A percentile compares a stretch with the other conserved stretches of the same genome.
phyloP scores from a whole-genome alignment of 345 rosid species.

The Eucalyptus sp. region DNA sequence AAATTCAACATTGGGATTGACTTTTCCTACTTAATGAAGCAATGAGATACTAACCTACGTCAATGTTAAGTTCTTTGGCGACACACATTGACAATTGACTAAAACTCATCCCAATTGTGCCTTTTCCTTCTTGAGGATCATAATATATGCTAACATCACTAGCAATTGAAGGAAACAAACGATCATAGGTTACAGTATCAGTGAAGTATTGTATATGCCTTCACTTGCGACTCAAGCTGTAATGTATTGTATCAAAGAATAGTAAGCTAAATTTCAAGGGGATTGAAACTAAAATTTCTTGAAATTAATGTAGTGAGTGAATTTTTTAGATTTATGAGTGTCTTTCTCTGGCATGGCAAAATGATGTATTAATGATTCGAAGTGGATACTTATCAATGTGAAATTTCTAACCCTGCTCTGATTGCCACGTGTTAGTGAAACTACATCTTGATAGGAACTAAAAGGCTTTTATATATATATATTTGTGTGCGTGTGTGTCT shows the following conservation, averaged over 20 bases:
- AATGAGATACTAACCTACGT: not conserved
- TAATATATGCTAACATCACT: slow-evolving; percentile 54
- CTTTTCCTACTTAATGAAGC: not conserved
- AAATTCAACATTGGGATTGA: not conserved
- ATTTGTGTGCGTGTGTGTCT: no score
- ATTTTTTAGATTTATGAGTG: not conserved
- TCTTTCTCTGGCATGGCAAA: not conserved
- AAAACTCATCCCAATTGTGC: slow-evolving; percentile 53
- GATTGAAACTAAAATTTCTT: not conserved
- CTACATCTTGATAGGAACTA: not conserved
- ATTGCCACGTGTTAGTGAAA: not conserved
- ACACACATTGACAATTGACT: not conserved
- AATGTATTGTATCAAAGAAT: not conserved
- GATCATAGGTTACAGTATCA: not conserved
- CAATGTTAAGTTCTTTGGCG: not conserved
- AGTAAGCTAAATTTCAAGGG: not conserved
- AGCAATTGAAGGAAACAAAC: slow-evolving; percentile 17
- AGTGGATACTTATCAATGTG: not conserved
- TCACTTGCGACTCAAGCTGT: not conserved
- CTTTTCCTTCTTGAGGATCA: slow-evolving; percentile 71
- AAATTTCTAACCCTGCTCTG: not conserved
- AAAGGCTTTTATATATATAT: not conserved
- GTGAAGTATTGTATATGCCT: not conserved
- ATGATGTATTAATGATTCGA: not conserved
- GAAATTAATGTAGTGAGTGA: not conserved